Percentiles rank a stretch among this genome's conserved stretches.
These are phyloP conservation scores for Populus alba DNA, from an alignment of 345 rosid species.

Conservation along the genomic window DNA sequence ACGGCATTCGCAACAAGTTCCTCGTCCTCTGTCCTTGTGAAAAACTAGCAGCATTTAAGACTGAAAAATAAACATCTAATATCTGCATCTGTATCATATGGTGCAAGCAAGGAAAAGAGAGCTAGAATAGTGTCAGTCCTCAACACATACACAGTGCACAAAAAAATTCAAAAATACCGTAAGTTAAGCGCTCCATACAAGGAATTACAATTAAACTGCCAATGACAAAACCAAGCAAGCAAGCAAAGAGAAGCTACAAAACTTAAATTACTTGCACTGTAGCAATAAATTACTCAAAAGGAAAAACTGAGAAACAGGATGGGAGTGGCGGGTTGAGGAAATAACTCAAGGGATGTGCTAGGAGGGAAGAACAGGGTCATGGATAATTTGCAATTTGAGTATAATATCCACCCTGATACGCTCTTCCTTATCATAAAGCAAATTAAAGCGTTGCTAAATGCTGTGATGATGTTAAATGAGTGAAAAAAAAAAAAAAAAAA, in stretches of 20 bases:
- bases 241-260: not conserved
- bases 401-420: not conserved
- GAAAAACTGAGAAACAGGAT: not conserved
- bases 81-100: slow-evolving; percentile 1
- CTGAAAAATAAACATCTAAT: not conserved
- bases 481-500: too few relatives aligned
- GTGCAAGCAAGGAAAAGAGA: not conserved
- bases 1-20: slow-evolving; percentile 92
- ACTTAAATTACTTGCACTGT: not conserved
- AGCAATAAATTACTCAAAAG: not conserved
- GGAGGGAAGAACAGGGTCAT: not conserved
- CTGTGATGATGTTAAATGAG: not conserved
- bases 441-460: not conserved
- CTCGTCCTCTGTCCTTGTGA: slow-evolving; percentile 75
- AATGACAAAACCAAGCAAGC: not conserved
- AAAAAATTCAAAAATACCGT: not conserved
- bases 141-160: not conserved
- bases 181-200: not conserved
- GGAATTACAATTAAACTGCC: not conserved
- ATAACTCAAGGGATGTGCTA: not conserved
- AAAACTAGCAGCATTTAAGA: slow-evolving; percentile 10
- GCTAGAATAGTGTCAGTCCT: not conserved
- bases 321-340: not conserved
- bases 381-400: not conserved
- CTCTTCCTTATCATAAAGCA: not conserved